Evolutionary conservation across 2,329 filamentous ascomycete genomes (phyloP).

Genomic region (Teratosphaeria destructans): DNA sequence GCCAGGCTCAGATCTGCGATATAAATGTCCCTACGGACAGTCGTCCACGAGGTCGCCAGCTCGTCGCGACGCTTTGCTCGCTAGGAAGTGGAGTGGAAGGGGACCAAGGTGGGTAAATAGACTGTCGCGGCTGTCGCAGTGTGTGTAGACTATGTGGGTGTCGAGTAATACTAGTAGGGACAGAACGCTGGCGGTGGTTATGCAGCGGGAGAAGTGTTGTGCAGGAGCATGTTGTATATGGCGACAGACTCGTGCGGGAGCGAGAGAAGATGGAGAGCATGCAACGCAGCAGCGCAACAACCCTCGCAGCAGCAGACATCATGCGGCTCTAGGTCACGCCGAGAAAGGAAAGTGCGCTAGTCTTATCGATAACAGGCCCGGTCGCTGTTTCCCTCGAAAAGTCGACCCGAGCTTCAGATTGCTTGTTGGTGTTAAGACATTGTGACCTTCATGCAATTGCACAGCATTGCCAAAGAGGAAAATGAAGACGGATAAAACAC

Average conservation of each 20-base stretch:
- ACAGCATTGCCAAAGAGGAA: not conserved
- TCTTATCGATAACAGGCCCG: not conserved
- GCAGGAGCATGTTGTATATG: not conserved
- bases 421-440: not conserved
- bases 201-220: not conserved
- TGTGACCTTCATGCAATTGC: not conserved
- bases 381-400: not conserved
- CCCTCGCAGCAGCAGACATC: not conserved
- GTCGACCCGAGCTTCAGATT: not conserved
- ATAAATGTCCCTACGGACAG: not conserved
- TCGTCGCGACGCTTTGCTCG: not conserved
- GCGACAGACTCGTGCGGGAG: not conserved
- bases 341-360: not conserved
- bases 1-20: not conserved
- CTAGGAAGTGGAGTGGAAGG: not conserved
- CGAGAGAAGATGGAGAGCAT: not conserved
- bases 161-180: not conserved
- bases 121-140: not conserved
- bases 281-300: not conserved
- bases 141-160: not conserved
- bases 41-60: not conserved
- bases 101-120: not conserved
- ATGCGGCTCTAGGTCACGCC: not conserved
- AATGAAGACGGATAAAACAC: conserved; percentile 1
- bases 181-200: not conserved